Evolutionary conservation across 2,329 filamentous ascomycete genomes (phyloP).

Genomic region (Microdochium nivale): DNA sequence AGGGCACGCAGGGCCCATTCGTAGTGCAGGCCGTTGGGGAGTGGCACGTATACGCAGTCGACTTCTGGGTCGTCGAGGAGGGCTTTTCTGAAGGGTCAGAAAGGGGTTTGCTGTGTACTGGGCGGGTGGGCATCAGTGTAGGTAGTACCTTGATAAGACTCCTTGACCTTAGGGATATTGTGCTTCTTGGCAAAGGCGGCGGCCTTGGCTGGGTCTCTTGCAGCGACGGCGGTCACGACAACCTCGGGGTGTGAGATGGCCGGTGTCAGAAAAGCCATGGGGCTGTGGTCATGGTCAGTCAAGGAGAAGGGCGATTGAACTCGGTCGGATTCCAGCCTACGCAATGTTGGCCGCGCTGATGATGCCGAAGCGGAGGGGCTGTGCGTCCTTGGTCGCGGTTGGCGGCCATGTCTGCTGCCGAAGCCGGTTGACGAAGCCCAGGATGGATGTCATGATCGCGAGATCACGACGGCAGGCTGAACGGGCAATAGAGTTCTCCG

Average conservation of each 20-base stretch:
- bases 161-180: constrained; percentile 1
- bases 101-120: too few relatives aligned
- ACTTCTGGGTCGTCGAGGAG: constrained; percentile 23
- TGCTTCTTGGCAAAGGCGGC: constrained; percentile 2
- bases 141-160: constrained; percentile 1
- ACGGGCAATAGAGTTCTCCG: too few relatives aligned
- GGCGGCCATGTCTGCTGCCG: neutral
- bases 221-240: constrained; percentile 1
- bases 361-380: neutral
- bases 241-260: constrained; percentile 1
- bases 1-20: constrained; percentile 31
- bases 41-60: constrained; percentile 33
- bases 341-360: neutral
- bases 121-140: too few relatives aligned
- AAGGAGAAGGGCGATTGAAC: neutral
- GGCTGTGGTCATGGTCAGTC: neutral
- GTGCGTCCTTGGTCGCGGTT: neutral
- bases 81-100: too few relatives aligned
- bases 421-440: neutral
- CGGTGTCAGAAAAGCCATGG: constrained; percentile 1
- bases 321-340: neutral
- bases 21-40: constrained; percentile 21
- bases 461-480: too few relatives aligned
- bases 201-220: neutral
- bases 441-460: neutral